phyloP scores from a whole-genome alignment of 768 basidiomycete genomes.

The Xerocomus potaroensis region DNA sequence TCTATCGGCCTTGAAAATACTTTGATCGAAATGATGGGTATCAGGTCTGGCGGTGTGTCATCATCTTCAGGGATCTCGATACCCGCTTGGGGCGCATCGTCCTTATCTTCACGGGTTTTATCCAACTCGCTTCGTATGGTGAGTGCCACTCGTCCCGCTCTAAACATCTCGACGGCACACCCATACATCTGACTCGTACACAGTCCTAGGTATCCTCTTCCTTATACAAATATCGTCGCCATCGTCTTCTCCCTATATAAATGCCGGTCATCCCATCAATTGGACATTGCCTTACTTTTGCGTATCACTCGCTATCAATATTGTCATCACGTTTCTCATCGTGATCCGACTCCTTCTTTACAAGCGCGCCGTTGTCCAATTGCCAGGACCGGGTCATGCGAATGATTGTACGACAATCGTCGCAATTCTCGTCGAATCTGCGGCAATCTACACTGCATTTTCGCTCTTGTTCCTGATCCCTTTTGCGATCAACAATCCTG shows the following conservation, averaged over 20 bases:
- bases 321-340: conserved; percentile 23
- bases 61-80: conserved; percentile 24
- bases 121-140: conserved; percentile 26
- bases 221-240: conserved; percentile 25
- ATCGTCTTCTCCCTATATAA: conserved; percentile 23
- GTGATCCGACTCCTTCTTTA: conserved; percentile 24
- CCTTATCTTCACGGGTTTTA: conserved; percentile 16
- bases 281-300: conserved; percentile 28
- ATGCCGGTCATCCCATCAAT: conserved; percentile 10
- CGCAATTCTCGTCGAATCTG: conserved; percentile 27
- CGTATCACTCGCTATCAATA: conserved; percentile 25
- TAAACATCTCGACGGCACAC: background rate
- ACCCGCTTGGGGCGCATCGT: conserved; percentile 11
- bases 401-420: conserved; percentile 24
- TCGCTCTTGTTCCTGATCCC: conserved; percentile 26
- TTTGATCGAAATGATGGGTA: background rate
- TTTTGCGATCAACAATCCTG: conserved; percentile 17
- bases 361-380: conserved; percentile 15
- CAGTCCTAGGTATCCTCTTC: conserved; percentile 25
- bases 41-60: conserved; percentile 29
- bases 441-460: conserved; percentile 27
- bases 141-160: background rate
- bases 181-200: background rate
- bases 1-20: background rate
- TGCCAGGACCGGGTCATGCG: conserved; percentile 21